Evolutionary conservation across 179 eudicot genomes (phyloP).

Genomic region (Corrigiola litoralis): DNA sequence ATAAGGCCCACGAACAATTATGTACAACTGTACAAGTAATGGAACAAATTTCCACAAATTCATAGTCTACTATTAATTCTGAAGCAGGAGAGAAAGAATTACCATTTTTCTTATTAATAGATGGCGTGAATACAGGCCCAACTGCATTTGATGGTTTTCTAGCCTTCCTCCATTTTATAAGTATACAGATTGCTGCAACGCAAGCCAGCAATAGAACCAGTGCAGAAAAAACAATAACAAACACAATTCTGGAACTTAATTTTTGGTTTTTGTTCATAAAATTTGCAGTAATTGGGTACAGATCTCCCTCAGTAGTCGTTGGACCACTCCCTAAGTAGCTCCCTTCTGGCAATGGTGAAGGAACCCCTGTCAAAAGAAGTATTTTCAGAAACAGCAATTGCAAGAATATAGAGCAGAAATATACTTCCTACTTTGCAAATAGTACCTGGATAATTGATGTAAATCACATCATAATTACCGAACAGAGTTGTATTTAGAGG

Average conservation of each 20-base stretch:
- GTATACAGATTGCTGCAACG: slow-evolving; percentile 50
- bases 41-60: too few species aligned
- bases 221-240: slow-evolving; percentile 71
- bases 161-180: slow-evolving; percentile 62
- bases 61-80: background rate
- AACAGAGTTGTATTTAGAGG: slow-evolving; percentile 76
- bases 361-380: slow-evolving; percentile 50
- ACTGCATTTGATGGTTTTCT: slow-evolving; percentile 61
- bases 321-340: slow-evolving; percentile 53
- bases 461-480: slow-evolving; percentile 70
- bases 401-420: background rate
- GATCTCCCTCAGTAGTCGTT: slow-evolving; percentile 44
- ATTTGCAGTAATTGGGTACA: slow-evolving; percentile 75
- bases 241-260: slow-evolving; percentile 54
- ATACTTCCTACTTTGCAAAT: background rate
- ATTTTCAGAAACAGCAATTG: slow-evolving; percentile 1
- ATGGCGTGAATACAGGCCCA: slow-evolving; percentile 59
- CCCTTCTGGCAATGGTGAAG: slow-evolving; percentile 56
- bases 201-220: slow-evolving; percentile 64
- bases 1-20: too few species aligned
- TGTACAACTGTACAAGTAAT: too few species aligned
- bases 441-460: slow-evolving; percentile 79
- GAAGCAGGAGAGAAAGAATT: slow-evolving; percentile 17
- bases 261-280: slow-evolving; percentile 45
- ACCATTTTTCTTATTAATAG: slow-evolving; percentile 70